Base-by-base conservation (phyloP, 2,329 filamentous ascomycete genomes). In the Apiospora kogelbergensis region DNA sequence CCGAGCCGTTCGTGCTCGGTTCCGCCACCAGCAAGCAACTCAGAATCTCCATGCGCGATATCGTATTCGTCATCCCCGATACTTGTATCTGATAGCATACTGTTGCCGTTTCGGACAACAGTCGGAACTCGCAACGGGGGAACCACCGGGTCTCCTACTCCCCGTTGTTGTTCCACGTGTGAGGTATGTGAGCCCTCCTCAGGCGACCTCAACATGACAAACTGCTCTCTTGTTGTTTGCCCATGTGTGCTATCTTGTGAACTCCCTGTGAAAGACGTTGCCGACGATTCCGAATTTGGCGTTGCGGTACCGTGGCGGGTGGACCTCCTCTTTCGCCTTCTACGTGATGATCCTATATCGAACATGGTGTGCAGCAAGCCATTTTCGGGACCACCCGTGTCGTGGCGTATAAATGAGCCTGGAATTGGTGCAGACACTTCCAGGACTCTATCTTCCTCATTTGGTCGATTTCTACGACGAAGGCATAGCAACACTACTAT, bases 371-470 rank as follows among this genome's bases (percentile, higher is more conserved):
- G 70, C 33, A 70, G 60, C 13, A 71, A 71, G 9, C 66, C 70
- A 15, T 72, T 71, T n/a, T 68, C 71, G 17, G 24, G 53, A n/a
- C 26, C 40, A 15, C 67, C 67, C 10, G 73, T 68, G 22, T 70
- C 71, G 41, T 75, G 73, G 15, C 72, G 71, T 48, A 75, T 70
- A 63, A 78, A 77, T 63, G 66, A 76, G 9, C 76, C 76, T 6
- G 77, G 74, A 30, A 78, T 65, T 3, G 77, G 77, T 6, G 74
- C 76, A 3, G 77, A 78, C 15, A 79, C 74, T 45, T 78, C 70
- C 24, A 68, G 66, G 15, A 73, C 69, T 24, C 46, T 40, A 13
- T 24, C 44, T 40, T 67, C 44, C 15, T 57, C 72, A 3, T 67
- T 70, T 9, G 69, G 72, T 13, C 73, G 73, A 9, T 72, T 73